A percentile compares a stretch with the other conserved stretches of the same genome.
Conservation (phyloP, 495 filamentous ascomycete species). For the Penicillium egyptiacum region DNA sequence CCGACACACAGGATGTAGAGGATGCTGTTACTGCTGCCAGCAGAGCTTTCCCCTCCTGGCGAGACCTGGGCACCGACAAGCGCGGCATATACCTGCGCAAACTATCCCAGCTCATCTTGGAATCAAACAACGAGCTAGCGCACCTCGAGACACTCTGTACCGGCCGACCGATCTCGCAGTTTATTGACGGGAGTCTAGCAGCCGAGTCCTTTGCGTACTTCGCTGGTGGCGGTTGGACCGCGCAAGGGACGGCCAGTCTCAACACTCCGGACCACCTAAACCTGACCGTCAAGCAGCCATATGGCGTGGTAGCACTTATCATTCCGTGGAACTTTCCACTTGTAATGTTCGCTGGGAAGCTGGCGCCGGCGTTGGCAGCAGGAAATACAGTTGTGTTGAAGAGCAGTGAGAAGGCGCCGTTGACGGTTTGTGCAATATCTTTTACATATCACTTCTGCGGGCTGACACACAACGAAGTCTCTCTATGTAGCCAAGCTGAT, state of each 20-base stretch:
- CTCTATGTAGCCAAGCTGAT: conserved; percentile 72
- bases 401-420: conserved; percentile 57
- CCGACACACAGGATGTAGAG: conserved; percentile 55
- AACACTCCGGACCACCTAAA: conserved; percentile 58
- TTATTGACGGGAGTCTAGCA: conserved; percentile 22
- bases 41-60: conserved; percentile 61
- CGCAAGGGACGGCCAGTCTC: conserved; percentile 54
- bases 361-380: conserved; percentile 56
- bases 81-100: conserved; percentile 52
- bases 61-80: conserved; percentile 42
- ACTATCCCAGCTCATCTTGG: conserved; percentile 52
- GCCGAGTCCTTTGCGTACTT: conserved; percentile 29
- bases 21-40: conserved; percentile 58
- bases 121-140: conserved; percentile 51
- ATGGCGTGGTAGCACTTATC: conserved; percentile 36
- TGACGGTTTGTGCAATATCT: conserved; percentile 39
- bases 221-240: conserved; percentile 32
- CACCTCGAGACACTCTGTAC: conserved; percentile 42
- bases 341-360: conserved; percentile 46
- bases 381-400: conserved; percentile 62
- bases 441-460: conserved; percentile 50
- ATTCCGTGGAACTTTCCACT: conserved; percentile 42
- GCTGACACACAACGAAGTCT: conserved; percentile 57
- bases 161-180: conserved; percentile 35
- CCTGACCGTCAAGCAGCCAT: conserved; percentile 38